A percentile compares a stretch with the other conserved stretches of the same genome.
Conservation (phyloP, 2,329 filamentous ascomycete genomes). For the Alternaria rosae region DNA sequence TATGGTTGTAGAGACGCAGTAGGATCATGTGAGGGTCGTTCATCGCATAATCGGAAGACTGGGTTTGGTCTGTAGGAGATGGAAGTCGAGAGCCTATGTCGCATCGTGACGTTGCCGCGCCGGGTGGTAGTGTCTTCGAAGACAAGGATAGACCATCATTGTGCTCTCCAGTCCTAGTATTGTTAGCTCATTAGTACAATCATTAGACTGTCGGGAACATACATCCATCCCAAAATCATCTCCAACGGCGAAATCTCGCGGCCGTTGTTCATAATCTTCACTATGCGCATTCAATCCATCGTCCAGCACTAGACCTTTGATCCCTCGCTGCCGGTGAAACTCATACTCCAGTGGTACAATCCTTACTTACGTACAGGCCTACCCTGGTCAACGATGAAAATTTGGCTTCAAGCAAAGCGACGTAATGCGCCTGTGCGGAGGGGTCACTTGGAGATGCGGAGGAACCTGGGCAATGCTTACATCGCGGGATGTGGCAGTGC, state of each 20-base stretch:
- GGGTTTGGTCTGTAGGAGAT: not conserved
- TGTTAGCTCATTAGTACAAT: not conserved
- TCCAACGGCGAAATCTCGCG: not conserved
- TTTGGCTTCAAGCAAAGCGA: not conserved
- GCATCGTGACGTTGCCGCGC: not conserved
- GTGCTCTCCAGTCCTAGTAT: not conserved
- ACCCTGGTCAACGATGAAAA: not conserved
- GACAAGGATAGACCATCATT: not conserved
- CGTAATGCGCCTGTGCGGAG: not conserved
- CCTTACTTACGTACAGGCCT: not conserved
- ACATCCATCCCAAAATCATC: not conserved
- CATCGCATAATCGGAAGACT: not conserved
- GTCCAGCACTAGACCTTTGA: rapidly evolving
- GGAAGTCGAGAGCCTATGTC: not conserved
- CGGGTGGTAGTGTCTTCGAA: not conserved
- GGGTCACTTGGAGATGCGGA: not conserved
- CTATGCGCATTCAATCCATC: no score
- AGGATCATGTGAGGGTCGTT: not conserved
- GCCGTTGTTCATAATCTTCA: not conserved
- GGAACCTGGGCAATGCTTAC: not conserved
- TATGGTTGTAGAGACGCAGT: not conserved
- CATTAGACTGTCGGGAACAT: not conserved
- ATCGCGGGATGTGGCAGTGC: not conserved
- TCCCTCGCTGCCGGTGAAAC: not conserved
- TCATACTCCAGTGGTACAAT: not conserved